Conservation (phyloP, 306 rosid genomes). For the Trifolium dubium region DNA sequence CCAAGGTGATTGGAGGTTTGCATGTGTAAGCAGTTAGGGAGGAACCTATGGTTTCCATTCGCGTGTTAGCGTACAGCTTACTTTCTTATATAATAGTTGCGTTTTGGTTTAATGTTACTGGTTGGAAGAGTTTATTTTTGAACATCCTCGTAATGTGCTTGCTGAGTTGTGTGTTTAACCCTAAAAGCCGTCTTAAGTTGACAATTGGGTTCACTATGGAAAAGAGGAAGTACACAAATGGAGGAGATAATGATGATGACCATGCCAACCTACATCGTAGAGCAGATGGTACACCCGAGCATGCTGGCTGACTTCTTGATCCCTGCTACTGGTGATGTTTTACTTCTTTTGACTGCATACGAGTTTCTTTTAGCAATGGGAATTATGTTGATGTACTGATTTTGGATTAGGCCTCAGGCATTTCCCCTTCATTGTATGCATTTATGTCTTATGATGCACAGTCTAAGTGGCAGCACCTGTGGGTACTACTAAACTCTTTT, state of each 20-base stretch:
- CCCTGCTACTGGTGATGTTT: not conserved
- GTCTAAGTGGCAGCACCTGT: not conserved
- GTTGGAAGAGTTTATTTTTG: not conserved
- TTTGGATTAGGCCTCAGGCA: not conserved
- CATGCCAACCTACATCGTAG: not conserved
- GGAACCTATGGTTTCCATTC: not conserved
- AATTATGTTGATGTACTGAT: not conserved
- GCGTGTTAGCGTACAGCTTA: not conserved
- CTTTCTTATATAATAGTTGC: not conserved
- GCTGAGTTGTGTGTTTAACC: not conserved
- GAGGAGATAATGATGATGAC: conserved; percentile 5
- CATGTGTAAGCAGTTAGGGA: not conserved
- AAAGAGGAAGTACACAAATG: not conserved
- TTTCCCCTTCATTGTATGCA: not conserved
- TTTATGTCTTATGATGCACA: not conserved
- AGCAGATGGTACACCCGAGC: conserved; percentile 4
- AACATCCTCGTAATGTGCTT: not conserved
- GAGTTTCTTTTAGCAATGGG: not conserved
- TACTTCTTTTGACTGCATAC: not conserved
- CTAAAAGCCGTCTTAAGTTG: not conserved
- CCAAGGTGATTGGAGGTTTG: not conserved
- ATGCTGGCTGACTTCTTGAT: not conserved
- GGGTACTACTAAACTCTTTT: not conserved
- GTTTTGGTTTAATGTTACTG: not conserved
- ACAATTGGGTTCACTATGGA: not conserved